These are phyloP conservation scores for Colletotrichum sp. DNA, from an alignment of 2,329 filamentous ascomycete species.

Conservation along the genomic window DNA sequence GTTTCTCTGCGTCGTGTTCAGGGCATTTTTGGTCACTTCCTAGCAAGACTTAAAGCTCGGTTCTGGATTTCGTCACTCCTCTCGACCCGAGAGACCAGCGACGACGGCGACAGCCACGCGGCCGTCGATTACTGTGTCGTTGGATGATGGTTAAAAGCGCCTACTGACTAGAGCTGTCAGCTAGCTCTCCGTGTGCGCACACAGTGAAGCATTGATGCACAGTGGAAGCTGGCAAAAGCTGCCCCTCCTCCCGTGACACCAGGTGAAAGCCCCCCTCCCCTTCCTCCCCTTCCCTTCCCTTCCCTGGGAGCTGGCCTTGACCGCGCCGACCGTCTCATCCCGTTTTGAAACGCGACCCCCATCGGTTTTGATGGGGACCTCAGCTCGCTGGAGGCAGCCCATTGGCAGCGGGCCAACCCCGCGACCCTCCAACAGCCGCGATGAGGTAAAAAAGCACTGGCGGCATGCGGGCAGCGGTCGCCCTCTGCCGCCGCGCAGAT, in stretches of 20 bases:
- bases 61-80: neutral
- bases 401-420: constrained; percentile 16
- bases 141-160: neutral
- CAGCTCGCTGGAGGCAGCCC: constrained; percentile 8
- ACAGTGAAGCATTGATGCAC: neutral
- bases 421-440: neutral
- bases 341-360: constrained; percentile 18
- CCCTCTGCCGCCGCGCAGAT: neutral
- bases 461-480: neutral
- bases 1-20: neutral
- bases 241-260: neutral
- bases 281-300: neutral
- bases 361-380: neutral
- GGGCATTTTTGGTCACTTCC: neutral
- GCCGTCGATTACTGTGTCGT: neutral
- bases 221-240: neutral
- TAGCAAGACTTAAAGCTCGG: neutral
- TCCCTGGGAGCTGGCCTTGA: constrained; percentile 1
- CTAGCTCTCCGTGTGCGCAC: neutral
- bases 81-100: neutral
- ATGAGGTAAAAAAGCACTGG: neutral
- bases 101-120: neutral
- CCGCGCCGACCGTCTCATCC: constrained; percentile 20
- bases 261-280: neutral
- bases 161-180: neutral